These are phyloP conservation scores for Calonectria multiphialidica DNA, from an alignment of 2,329 filamentous ascomycete species.

Conservation along the genomic window DNA sequence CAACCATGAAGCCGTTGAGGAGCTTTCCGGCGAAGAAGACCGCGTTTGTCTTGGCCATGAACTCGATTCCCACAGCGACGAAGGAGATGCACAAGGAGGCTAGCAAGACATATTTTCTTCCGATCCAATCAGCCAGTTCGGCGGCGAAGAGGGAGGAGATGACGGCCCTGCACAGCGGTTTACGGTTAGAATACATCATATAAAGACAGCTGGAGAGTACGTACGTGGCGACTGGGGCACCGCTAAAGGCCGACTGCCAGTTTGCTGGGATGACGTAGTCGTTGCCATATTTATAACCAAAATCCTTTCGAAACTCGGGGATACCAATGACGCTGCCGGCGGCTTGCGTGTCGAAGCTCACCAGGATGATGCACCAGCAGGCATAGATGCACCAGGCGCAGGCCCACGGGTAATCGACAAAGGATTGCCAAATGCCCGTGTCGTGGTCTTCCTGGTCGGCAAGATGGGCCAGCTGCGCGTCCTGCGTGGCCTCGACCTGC, in stretches of 20 bases:
- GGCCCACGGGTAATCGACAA: slow-evolving; percentile 18
- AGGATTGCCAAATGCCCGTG: slow-evolving; percentile 20
- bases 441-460: slow-evolving; percentile 30
- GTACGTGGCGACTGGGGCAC: slow-evolving; percentile 8
- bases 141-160: slow-evolving; percentile 23
- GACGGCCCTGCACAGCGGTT: not conserved
- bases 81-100: slow-evolving; percentile 10
- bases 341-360: slow-evolving; percentile 11
- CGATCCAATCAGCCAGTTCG: slow-evolving; percentile 27
- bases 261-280: slow-evolving; percentile 1
- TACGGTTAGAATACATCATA: not conserved
- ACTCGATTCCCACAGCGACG: slow-evolving; percentile 20
- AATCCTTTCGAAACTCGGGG: slow-evolving; percentile 15
- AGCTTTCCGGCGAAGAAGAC: slow-evolving; percentile 27
- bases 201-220: not conserved
- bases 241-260: slow-evolving; percentile 20
- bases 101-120: slow-evolving; percentile 22
- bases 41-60: slow-evolving; percentile 19
- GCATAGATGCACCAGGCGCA: slow-evolving; percentile 17
- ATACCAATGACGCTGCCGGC: slow-evolving; percentile 16
- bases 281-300: not conserved
- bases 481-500: slow-evolving; percentile 20
- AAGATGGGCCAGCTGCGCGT: slow-evolving; percentile 21
- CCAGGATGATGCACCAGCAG: slow-evolving; percentile 3
- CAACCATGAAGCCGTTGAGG: slow-evolving; percentile 27